phyloP scores from a whole-genome alignment of 768 basidiomycete genomes.

The Lyophyllum shimeji region DNA sequence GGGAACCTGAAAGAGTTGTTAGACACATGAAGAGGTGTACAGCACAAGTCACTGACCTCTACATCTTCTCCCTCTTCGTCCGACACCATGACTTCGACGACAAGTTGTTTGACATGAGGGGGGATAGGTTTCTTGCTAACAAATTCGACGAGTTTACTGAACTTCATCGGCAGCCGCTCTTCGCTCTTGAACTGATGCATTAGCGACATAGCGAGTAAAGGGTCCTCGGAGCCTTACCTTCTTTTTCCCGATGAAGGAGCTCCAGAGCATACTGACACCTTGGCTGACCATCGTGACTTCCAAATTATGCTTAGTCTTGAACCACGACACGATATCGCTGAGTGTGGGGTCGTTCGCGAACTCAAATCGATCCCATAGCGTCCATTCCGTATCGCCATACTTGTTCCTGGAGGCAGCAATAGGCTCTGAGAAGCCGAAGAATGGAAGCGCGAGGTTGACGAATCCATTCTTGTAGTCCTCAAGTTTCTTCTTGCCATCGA shows the following conservation, averaged over 20 bases:
- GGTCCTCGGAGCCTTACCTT: constrained; percentile 57
- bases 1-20: constrained; percentile 54
- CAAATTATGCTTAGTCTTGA: constrained; percentile 80
- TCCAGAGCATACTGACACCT: constrained; percentile 98
- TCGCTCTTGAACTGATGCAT: constrained; percentile 55
- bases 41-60: constrained; percentile 54
- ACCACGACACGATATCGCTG: constrained; percentile 80
- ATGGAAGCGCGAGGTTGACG: constrained; percentile 94
- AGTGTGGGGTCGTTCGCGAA: constrained; percentile 89
- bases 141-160: constrained; percentile 87
- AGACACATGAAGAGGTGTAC: not conserved
- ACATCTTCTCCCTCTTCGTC: constrained; percentile 95
- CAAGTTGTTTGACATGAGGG: constrained; percentile 77
- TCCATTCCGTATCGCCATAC: constrained; percentile 90
- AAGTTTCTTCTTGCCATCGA: constrained; percentile 91
- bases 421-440: constrained; percentile 99
- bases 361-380: constrained; percentile 97
- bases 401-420: constrained; percentile 87
- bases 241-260: constrained; percentile 87
- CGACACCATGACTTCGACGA: constrained; percentile 92
- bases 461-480: constrained; percentile 99
- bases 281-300: constrained; percentile 95
- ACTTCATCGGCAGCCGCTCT: constrained; percentile 85
- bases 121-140: constrained; percentile 95
- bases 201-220: not conserved